Evolutionary conservation across 2,329 filamentous ascomycete genomes (phyloP), one percentile per base, ranked within the genome.

Genomic region (Colletotrichum nymphaeae): DNA sequence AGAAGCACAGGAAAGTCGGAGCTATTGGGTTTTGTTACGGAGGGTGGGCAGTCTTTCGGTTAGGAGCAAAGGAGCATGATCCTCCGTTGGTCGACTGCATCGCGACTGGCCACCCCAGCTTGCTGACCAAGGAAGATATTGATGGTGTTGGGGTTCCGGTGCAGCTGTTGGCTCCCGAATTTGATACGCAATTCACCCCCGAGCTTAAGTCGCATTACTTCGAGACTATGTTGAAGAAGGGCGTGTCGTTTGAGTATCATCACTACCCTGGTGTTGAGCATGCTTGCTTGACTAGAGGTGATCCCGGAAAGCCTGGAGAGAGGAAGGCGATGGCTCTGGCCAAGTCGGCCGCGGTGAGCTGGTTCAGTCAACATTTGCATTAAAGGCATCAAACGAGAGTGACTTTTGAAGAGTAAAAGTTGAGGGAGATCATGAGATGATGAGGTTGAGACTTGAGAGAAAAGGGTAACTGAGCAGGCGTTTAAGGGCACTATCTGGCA

Each of bases 1-100:
- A 78, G 11, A 76, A 79, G 65, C 79, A 84, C 75, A 74, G 76
- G 5, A 82, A 79, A 46, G 73, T 87, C 12, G 87, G 79, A 4
- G 86, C 85, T 0, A 78, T 87, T 2, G 87, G 87, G 2, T 89
- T 82, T 75, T 89, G 87, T 79, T 89, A 83, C 66, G 87, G 87
- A 16, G 86, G 86, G 6, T 89, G 87, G 88, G 87, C 84, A 0
- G 81, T 80, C 4, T 84, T 88, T 69, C 83, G 84, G 1, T 83
- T 89, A 0, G 88, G 81, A 0, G 81, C 83, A 1, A 71, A 67
- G 11, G 83, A 84, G 70, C 80, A 78, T 14, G 19, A 37, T 14
- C 73, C 81, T n/a, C 77, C 77, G 2, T 78, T 89, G 2, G 83
- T 89, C 5, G 86, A 89, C 69, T 84, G 81, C 75, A 81, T 88